Percentiles rank a stretch among this genome's conserved stretches.
Evolutionary conservation across 768 basidiomycete species (phyloP).

Genomic region (Hygrocybe punicea): DNA sequence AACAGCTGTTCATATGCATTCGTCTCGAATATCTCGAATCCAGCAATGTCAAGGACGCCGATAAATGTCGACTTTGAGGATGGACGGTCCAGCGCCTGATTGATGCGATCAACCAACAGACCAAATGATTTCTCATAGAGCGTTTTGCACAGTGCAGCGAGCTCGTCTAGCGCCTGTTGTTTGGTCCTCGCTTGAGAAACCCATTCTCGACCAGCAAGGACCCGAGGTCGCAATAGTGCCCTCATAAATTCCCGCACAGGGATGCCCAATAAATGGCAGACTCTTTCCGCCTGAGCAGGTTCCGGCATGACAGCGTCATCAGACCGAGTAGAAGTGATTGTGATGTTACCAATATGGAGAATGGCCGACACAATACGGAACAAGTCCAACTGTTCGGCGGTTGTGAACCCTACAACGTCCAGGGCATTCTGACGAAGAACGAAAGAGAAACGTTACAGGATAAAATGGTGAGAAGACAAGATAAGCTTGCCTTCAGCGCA

Average conservation of each 20-base stretch:
- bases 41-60: slow-evolving; percentile 97
- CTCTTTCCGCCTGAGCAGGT: slow-evolving; percentile 80
- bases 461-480: not conserved
- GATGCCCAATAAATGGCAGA: slow-evolving; percentile 88
- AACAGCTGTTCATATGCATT: slow-evolving; percentile 97
- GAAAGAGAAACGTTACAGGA: not conserved
- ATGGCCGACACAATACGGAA: slow-evolving; percentile 94
- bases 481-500: slow-evolving; percentile 57
- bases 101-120: slow-evolving; percentile 89
- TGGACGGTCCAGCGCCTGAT: slow-evolving; percentile 89
- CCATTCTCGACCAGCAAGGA: slow-evolving; percentile 95
- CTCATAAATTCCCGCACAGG: slow-evolving; percentile 84
- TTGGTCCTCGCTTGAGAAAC: slow-evolving; percentile 89
- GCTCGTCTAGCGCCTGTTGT: slow-evolving; percentile 90
- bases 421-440: slow-evolving; percentile 59
- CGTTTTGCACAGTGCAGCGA: slow-evolving; percentile 88
- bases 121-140: slow-evolving; percentile 98
- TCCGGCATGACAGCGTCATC: slow-evolving; percentile 78
- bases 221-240: slow-evolving; percentile 83
- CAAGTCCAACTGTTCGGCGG: slow-evolving; percentile 82
- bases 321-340: slow-evolving; percentile 70
- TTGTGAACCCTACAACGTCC: slow-evolving; percentile 83
- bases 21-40: slow-evolving; percentile 94
- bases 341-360: slow-evolving; percentile 93
- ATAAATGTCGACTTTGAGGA: slow-evolving; percentile 92